These are phyloP conservation scores for Rhododendron molle DNA, from an alignment of 148 eudicot species.

Conservation along the genomic window DNA sequence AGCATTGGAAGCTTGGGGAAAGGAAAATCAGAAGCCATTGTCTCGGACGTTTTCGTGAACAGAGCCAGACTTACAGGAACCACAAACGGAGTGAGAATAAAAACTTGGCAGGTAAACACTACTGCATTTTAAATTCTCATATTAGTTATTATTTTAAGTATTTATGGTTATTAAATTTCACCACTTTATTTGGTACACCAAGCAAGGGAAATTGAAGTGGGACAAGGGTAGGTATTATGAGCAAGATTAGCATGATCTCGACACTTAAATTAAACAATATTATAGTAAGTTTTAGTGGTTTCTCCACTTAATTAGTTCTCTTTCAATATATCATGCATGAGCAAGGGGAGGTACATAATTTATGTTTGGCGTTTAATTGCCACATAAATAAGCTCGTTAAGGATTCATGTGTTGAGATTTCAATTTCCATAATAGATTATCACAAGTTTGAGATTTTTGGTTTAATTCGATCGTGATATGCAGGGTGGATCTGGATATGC, in stretches of 20 bases:
- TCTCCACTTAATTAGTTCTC: background rate
- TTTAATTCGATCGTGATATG: background rate
- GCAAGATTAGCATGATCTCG: background rate
- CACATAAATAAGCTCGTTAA: background rate
- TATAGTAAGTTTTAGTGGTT: background rate
- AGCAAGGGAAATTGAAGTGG: background rate
- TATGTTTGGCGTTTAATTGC: background rate
- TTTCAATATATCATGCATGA: background rate
- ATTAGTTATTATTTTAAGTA: background rate
- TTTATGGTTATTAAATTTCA: background rate
- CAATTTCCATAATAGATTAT: background rate
- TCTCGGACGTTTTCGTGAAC: constrained; percentile 62
- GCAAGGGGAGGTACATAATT: background rate
- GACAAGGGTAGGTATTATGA: background rate
- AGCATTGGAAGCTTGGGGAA: constrained; percentile 95
- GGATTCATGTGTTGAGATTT: background rate
- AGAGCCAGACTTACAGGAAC: constrained; percentile 59
- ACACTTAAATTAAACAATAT: background rate
- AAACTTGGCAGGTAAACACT: constrained; percentile 89
- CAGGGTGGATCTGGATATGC: constrained; percentile 93
- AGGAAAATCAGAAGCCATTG: constrained; percentile 38
- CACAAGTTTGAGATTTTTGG: background rate
- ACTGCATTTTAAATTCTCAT: background rate
- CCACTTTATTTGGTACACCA: background rate
- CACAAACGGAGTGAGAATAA: constrained; percentile 79